Conservation (phyloP, 192 early-diverging fungal species). For the Pecoramyces ruminantium region DNA sequence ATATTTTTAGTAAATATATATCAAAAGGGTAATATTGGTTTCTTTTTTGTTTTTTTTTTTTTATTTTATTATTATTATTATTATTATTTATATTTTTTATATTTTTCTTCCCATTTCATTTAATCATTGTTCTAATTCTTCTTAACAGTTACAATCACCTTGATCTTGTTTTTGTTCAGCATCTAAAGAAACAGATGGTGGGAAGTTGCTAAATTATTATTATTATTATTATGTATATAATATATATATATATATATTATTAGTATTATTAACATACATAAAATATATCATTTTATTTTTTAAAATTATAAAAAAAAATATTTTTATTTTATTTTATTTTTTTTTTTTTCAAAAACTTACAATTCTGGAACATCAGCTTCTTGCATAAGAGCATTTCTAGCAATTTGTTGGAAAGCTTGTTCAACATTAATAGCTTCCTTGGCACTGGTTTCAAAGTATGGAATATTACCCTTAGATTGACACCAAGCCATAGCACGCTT, state of each 20-base stretch:
- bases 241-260: no score
- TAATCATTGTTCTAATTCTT: no score
- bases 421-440: conserved; percentile 99
- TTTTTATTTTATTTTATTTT: neutral
- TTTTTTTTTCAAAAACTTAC: conserved; percentile 20
- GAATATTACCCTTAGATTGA: conserved; percentile 81
- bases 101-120: no score
- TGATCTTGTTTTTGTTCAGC: neutral
- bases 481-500: conserved; percentile 94
- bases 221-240: no score
- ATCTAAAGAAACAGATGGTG: neutral
- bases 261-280: no score
- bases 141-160: neutral
- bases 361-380: conserved; percentile 68
- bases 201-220: neutral
- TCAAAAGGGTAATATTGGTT: no score
- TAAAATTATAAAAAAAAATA: neutral
- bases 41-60: no score
- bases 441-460: conserved; percentile 95
- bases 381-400: conserved; percentile 84
- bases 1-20: no score
- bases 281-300: no score
- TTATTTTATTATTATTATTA: no score
- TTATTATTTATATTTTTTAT: no score
- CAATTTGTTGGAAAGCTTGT: conserved; percentile 88